Evolutionary conservation across 2,329 filamentous ascomycete genomes (phyloP).

Genomic region (Diaporthe caulivora): DNA sequence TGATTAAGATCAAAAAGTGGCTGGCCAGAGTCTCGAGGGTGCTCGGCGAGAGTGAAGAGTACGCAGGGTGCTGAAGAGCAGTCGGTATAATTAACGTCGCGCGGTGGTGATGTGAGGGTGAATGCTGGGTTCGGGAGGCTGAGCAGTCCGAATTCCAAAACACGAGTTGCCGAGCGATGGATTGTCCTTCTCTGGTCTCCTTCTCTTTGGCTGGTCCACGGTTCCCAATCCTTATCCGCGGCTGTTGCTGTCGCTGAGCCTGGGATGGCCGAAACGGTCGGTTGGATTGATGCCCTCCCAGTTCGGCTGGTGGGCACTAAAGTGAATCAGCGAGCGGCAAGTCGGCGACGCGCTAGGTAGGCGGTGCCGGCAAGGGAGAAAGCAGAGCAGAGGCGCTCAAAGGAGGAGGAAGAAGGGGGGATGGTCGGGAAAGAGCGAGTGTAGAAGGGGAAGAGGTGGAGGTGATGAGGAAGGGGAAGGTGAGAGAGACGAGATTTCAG

Average conservation of each 20-base stretch:
- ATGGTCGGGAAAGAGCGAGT: constrained; percentile 41
- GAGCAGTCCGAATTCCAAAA: constrained; percentile 26
- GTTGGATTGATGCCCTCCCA: not conserved
- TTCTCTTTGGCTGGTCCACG: not conserved
- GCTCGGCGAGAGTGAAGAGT: constrained; percentile 6
- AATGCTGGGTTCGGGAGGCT: constrained; percentile 11
- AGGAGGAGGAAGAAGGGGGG: constrained; percentile 42
- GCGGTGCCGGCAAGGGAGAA: constrained; percentile 38
- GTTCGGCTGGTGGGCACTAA: not conserved
- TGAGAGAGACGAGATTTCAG: constrained; percentile 28
- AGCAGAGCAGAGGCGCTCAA: constrained; percentile 38
- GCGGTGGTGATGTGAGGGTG: constrained; percentile 18
- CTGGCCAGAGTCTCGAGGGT: constrained; percentile 16
- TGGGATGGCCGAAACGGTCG: not conserved
- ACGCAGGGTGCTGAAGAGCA: constrained; percentile 33
- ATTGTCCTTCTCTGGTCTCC: not conserved
- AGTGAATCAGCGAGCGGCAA: constrained; percentile 37
- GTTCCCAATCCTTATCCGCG: not conserved
- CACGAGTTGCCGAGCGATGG: constrained; percentile 20
- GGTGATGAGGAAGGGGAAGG: constrained; percentile 30
- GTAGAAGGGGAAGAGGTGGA: constrained; percentile 30
- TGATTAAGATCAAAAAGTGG: constrained; percentile 32
- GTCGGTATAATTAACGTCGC: constrained; percentile 25
- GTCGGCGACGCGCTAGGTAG: constrained; percentile 36
- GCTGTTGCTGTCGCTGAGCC: not conserved